Conservation (phyloP, 306 rosid species). For the Heteromeles arbutifolia region DNA sequence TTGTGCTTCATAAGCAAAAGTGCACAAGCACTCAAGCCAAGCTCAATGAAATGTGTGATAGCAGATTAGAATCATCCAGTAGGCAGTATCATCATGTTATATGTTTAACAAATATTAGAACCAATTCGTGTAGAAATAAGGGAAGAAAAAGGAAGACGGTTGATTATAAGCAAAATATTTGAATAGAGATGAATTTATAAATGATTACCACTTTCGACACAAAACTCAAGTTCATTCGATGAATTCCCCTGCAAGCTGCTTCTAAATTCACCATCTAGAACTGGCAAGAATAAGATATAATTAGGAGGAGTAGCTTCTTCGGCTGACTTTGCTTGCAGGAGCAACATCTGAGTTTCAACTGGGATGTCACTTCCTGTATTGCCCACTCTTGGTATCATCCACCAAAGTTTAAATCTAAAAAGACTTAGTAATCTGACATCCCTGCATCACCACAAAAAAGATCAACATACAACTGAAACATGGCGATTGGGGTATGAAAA, state of each 20-base stretch:
- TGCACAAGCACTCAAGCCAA: background rate
- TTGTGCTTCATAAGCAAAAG: background rate
- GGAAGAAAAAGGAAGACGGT: background rate
- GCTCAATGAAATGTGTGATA: background rate
- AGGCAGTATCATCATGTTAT: background rate
- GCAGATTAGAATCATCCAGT: background rate
- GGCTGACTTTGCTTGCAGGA: constrained; percentile 11
- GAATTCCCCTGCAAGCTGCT: constrained; percentile 29
- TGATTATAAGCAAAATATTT: background rate
- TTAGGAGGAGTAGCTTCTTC: constrained; percentile 6
- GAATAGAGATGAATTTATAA: background rate
- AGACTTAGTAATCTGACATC: constrained; percentile 17
- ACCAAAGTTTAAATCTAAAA: constrained; percentile 24
- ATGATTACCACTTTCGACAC: constrained; percentile 27
- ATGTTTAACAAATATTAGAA: background rate
- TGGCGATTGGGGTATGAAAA: background rate
- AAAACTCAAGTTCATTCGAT: constrained; percentile 19
- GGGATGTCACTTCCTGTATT: constrained; percentile 24
- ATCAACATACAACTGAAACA: background rate
- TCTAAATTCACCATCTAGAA: constrained; percentile 25
- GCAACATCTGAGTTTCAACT: constrained; percentile 28
- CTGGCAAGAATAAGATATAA: constrained; percentile 21
- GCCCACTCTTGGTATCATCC: constrained; percentile 31
- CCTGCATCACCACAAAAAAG: constrained; percentile 5
- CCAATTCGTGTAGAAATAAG: background rate